Percentiles rank a stretch among this genome's conserved stretches.
phyloP scores from a whole-genome alignment of 768 basidiomycete genomes.

The Hericium rajendrae region DNA sequence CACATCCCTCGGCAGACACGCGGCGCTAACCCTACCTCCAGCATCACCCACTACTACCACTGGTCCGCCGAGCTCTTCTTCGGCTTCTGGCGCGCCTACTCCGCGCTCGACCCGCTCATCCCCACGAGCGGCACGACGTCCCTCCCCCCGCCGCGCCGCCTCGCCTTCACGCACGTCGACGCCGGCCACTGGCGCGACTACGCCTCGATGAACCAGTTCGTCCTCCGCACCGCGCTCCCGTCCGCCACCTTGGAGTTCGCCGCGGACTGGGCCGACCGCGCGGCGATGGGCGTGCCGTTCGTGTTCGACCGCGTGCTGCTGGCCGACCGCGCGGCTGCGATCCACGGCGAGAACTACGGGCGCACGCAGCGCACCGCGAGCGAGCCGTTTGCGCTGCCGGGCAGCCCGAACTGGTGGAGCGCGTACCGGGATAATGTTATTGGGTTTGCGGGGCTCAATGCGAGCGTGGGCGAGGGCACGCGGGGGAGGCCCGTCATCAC shows the following conservation, averaged over 20 bases:
- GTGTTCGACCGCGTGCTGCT: conserved; percentile 84
- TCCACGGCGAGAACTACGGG: conserved; percentile 55
- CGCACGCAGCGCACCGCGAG: conserved; percentile 71
- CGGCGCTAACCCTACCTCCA: conserved; percentile 19
- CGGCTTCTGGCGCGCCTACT: conserved; percentile 85
- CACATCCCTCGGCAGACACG: background rate
- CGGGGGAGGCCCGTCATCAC: conserved; percentile 70
- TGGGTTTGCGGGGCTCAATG: conserved; percentile 55
- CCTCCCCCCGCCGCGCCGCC: conserved; percentile 64
- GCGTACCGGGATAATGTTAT: conserved; percentile 66
- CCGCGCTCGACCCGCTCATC: conserved; percentile 68
- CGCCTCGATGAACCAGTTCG: conserved; percentile 83
- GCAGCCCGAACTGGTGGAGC: conserved; percentile 78
- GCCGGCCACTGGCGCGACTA: conserved; percentile 86
- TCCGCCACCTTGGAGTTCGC: conserved; percentile 71
- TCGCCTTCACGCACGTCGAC: conserved; percentile 69
- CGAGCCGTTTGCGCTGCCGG: conserved; percentile 65
- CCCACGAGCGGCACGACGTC: conserved; percentile 53
- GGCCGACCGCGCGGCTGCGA: conserved; percentile 79
- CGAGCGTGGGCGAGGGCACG: conserved; percentile 26
- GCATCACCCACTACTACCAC: conserved; percentile 90
- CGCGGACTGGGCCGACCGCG: conserved; percentile 78
- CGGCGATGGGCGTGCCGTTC: conserved; percentile 55
- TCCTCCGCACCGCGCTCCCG: conserved; percentile 73
- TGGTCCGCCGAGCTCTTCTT: conserved; percentile 89